Base-by-base conservation (phyloP, 257 asterid species). In the Capsicum baccatum region DNA sequence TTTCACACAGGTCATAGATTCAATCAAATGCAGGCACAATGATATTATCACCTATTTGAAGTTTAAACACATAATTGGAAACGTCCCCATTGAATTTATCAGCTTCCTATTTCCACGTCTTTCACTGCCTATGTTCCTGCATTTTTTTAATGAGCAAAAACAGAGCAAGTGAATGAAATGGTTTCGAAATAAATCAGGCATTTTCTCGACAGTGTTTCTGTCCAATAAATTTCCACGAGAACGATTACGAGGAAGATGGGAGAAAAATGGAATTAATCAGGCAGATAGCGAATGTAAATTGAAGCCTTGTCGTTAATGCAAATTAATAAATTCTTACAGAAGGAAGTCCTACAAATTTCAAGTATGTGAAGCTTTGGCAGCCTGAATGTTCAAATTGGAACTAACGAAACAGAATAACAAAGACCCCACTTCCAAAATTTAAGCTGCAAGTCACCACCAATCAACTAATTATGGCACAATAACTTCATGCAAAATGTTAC, bases 341-440 rank as follows among this genome's bases (percentile, higher is more conserved):
- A 54, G 64, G 66, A 78, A 55, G 66, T 54, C 82, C 3, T 78
- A 78, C 48, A 33, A 21, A 54, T 54, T 78, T 54, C 64, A 78
- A 21, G 8, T 15, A 78, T 15, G 82, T 54, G 82, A 33, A 54
- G 54, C 64, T 78, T 76, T 8, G 33, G 33, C 82, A 15, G 6
- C 66, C 82, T 54, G 64, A 54, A 54, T 2, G 6, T 78, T 35
- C 63, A 76, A 52, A 52, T 52, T 26, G 63, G 63, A 76, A 50
- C 48, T 54, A 78, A 2, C 1, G 47, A 15, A 26, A 15, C 26
- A 54, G 48, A 78, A 55, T 55, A 52, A 54, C 81, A 0, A 78
- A 78, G 50, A 78, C 64, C 48, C 64, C 15, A 54, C 82, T 78
- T 78, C 54, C 82, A 54, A 78, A 78, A 78, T 54, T 35, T 14